phyloP scores from a whole-genome alignment of 805 yeast genomes.

The Scheffersomyces coipomensis region DNA sequence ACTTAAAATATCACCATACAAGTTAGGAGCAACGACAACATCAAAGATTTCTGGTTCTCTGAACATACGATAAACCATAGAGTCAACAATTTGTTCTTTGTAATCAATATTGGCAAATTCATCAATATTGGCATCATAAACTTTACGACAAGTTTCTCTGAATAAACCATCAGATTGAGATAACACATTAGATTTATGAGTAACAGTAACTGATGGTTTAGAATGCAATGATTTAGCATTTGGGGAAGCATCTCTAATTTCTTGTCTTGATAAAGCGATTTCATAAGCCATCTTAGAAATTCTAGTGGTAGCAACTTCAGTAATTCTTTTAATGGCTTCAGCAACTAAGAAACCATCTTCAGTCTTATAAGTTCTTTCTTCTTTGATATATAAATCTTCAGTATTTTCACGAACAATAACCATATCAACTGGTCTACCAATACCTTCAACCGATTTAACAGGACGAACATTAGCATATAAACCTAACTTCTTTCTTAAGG shows the following conservation, averaged over 20 bases:
- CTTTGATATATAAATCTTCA: constrained; percentile 95
- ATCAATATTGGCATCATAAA: constrained; percentile 56
- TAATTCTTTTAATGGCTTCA: constrained; percentile 95
- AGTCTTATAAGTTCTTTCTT: constrained; percentile 72
- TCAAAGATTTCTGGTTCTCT: constrained; percentile 97
- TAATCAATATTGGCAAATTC: constrained; percentile 61
- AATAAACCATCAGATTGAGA: constrained; percentile 92
- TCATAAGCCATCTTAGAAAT: constrained; percentile 91
- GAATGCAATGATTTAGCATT: constrained; percentile 28
- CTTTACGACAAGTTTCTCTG: constrained; percentile 77
- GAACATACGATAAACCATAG: constrained; percentile 98
- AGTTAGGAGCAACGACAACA: constrained; percentile 97
- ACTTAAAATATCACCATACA: constrained; percentile 94
- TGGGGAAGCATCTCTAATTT: constrained; percentile 60
- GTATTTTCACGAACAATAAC: constrained; percentile 98
- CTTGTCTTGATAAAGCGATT: constrained; percentile 88
- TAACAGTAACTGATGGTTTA: constrained; percentile 76
- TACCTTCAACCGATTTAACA: constrained; percentile 86
- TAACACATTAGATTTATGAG: constrained; percentile 95
- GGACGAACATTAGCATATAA: constrained; percentile 97
- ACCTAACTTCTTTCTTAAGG: constrained; percentile 93
- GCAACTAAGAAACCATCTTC: constrained; percentile 88
- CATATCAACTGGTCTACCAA: constrained; percentile 90
- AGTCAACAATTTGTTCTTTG: constrained; percentile 97
- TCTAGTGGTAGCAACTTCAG: constrained; percentile 80